Percentiles rank a stretch among this genome's conserved stretches.
Evolutionary conservation across 306 rosid species (phyloP).

Genomic region (Argentina anserina): DNA sequence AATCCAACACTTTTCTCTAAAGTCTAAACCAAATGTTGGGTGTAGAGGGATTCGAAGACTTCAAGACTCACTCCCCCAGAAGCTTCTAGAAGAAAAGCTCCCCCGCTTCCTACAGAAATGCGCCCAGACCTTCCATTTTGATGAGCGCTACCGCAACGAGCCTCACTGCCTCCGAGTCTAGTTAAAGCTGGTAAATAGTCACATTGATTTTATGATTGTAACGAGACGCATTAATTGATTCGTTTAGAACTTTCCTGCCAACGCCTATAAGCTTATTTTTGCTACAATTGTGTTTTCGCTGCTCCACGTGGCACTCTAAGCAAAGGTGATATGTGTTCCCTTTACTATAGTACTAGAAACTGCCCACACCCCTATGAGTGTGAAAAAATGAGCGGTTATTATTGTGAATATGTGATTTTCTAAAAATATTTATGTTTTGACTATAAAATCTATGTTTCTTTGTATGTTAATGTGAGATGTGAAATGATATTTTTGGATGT

Average conservation of each 20-base stretch:
- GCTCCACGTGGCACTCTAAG: no score
- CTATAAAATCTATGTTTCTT: no score
- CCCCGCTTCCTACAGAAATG: conserved; percentile 74
- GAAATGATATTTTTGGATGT: no score
- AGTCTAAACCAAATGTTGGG: neutral
- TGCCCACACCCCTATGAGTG: no score
- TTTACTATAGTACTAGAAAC: no score
- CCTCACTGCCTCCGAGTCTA: conserved; percentile 84
- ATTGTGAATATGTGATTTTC: no score
- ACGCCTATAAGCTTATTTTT: neutral
- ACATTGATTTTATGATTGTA: no score
- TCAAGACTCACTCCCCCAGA: conserved; percentile 57
- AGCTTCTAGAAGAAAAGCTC: conserved; percentile 60
- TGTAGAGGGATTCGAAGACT: conserved; percentile 75
- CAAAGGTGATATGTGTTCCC: no score
- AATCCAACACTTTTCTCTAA: conserved; percentile 5
- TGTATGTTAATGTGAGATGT: no score
- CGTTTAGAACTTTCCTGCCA: neutral
- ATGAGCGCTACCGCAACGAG: conserved; percentile 76
- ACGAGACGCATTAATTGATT: no score
- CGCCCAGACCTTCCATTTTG: conserved; percentile 62
- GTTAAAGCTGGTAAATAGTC: conserved; percentile 73
- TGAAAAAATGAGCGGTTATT: no score
- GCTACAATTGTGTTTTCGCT: neutral
- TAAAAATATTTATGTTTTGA: no score